Base-by-base conservation (phyloP, 2,329 filamentous ascomycete genomes). In the Apiospora kogelbergensis region DNA sequence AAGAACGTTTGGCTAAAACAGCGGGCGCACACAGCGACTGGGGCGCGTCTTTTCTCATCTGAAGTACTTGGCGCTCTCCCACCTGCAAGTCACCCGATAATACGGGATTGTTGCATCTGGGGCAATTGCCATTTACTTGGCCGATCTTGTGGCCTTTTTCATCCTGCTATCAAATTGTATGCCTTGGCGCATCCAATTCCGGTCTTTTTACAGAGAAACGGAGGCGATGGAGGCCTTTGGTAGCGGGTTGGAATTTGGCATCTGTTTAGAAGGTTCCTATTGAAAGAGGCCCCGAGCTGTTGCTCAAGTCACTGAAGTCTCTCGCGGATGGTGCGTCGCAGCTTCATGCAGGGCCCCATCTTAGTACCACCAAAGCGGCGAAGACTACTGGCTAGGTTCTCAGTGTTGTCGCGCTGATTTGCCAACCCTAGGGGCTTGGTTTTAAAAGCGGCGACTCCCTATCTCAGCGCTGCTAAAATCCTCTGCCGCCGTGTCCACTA, bases 21-120 rank as follows among this genome's bases (percentile, higher is more conserved):
- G 69, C 69, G 67, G 69, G 67, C 37, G 53, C 37, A 53, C 66
- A 67, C 69, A 46, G 17, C 63, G 68, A 70, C 68, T 63, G 66
- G 68, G 68, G 68, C 68, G 68, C 68, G 60, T 66, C 68, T 60
- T 40, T 63, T 33, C 63, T 33, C 41, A 65, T 42, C 41, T 33
- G 63, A 46, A 22, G 65, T 67, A 67, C 65, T 46, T 67, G 10
- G 44, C 45, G 44, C 26, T 37, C 30, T 67, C 37, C 1, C 44
- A 37, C 37, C 42, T 30, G 15, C 65, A 67, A 41, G 65, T 57
- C 42, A 53, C 40, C 40, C 17, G 17, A 46, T 67, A 67, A 46
- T 67, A 48, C 15, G 24, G 7, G n/a, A n/a, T 11, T 6, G 40
- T 40, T 22, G 13, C 11, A 33, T 24, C 4, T 22, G 13, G 13